Conservation (phyloP, 768 basidiomycete genomes). For the Leccinum variicolor region DNA sequence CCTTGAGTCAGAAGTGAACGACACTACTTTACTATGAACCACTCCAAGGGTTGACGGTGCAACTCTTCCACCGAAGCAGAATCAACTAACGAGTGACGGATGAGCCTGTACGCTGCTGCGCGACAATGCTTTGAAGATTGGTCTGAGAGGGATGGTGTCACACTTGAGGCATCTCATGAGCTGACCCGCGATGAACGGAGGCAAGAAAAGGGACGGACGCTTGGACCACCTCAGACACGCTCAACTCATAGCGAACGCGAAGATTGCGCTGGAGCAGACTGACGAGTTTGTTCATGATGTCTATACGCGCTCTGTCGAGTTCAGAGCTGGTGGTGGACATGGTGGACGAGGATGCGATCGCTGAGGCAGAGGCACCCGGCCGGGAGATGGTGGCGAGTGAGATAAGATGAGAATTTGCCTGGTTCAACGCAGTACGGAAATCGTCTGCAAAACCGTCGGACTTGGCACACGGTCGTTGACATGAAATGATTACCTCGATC, state of each 20-base stretch:
- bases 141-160: constrained; percentile 79
- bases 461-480: background rate
- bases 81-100: constrained; percentile 78
- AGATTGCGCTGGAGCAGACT: constrained; percentile 64
- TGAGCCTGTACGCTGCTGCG: constrained; percentile 77
- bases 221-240: constrained; percentile 64
- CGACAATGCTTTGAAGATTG: constrained; percentile 66
- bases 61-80: constrained; percentile 64
- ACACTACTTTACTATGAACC: constrained; percentile 86
- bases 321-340: constrained; percentile 37
- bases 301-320: constrained; percentile 53
- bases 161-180: constrained; percentile 42
- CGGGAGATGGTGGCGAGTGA: constrained; percentile 49
- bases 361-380: constrained; percentile 29
- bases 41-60: constrained; percentile 67
- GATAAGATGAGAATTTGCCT: constrained; percentile 57
- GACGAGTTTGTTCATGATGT: constrained; percentile 63
- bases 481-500: constrained; percentile 28
- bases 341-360: constrained; percentile 39
- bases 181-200: background rate
- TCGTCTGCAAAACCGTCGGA: constrained; percentile 48
- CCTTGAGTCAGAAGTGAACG: background rate
- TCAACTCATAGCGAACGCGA: constrained; percentile 74
- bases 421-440: constrained; percentile 67
- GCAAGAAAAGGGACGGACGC: constrained; percentile 49